Evolutionary conservation across 2,329 filamentous ascomycete species (phyloP), one percentile per base, ranked within the genome.

Genomic region (Fusarium haematococcum): DNA sequence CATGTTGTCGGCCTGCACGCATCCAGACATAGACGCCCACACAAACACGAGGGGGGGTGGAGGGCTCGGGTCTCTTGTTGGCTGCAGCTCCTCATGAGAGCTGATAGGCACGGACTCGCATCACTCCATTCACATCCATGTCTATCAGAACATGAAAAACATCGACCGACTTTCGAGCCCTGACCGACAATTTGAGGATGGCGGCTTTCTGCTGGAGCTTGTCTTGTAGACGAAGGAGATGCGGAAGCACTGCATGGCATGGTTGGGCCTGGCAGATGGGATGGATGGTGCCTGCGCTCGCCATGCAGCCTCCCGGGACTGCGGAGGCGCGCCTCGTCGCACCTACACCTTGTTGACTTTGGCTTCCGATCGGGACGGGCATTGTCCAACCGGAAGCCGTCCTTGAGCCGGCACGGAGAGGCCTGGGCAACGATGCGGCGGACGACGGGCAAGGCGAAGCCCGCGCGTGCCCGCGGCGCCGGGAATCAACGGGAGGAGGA

Each of bases 381-480:
- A 70, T 69, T 67, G 67, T 69, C 76, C 76, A 78, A 76, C 75
- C 75, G 75, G 75, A 78, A 74, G 57, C 63, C 56, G 65, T 63
- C 75, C 72, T 69, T 64, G 66, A 65, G 63, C 73, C 71, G 66
- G 61, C 58, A 71, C 75, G 73, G 69, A 54, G 69, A 75, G 68
- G n/a, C 56, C 65, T 70, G 68, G 65, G 66, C 48, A 32, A 52
- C 30, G 67, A 67, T 71, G 66, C 58, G 57, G 59, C 65, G 62
- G 71, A 61, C 57, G 59, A 75, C 60, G 72, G 69, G 72, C 63
- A 75, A 61, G 65, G 59, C 61, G 65, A 68, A 43, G 62, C 35
- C 60, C 56, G 64, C 41, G 58, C 41, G 61, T 30, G 63, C 65
- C 73, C 75, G 75, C 64, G 63, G 63, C 54, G 27, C 71, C 75